Evolutionary conservation across 148 eudicot species (phyloP).

Genomic region (Nepenthes gracilis): DNA sequence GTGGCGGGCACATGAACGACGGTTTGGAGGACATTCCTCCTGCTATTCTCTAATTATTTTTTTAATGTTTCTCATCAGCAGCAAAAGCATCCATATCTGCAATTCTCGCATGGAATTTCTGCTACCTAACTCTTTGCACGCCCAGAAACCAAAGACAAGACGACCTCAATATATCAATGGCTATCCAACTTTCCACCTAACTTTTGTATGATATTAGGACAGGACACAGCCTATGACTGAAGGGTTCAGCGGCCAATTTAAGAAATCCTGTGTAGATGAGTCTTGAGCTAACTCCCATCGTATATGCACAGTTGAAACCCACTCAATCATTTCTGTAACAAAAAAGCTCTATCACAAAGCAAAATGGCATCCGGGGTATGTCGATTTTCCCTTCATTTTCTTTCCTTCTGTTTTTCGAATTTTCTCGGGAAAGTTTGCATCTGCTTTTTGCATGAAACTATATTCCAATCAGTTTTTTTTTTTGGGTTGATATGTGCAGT

Average conservation of each 20-base stretch:
- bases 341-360: not conserved
- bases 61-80: too few species aligned
- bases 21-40: too few species aligned
- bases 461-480: not conserved
- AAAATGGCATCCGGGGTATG: not conserved
- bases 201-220: not conserved
- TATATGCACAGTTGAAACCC: not conserved
- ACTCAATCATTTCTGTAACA: not conserved
- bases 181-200: not conserved
- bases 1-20: too few species aligned
- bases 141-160: too few species aligned
- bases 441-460: not conserved
- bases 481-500: constrained; percentile 1
- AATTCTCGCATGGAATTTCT: not conserved
- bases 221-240: not conserved
- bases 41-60: too few species aligned
- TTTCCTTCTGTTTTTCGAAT: too few species aligned
- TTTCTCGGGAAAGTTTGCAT: not conserved
- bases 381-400: not conserved
- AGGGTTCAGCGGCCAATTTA: not conserved
- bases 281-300: not conserved
- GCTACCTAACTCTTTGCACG: not conserved
- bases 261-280: not conserved
- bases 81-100: not conserved
- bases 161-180: too few species aligned